Base-by-base conservation (phyloP, 2,329 filamentous ascomycete genomes). In the Fusarium domesticum region DNA sequence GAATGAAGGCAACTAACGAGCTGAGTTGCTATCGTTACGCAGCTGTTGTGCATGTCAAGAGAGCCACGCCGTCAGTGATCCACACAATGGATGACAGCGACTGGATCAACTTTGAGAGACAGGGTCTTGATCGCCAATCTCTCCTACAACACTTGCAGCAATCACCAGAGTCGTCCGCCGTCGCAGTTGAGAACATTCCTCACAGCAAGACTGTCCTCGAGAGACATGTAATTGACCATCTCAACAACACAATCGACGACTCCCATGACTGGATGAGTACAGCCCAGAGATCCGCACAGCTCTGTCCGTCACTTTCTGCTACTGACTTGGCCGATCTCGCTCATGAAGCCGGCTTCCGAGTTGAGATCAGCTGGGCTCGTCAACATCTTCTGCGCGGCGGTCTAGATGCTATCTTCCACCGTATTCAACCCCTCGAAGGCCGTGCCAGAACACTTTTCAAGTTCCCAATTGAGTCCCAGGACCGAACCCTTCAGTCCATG, bases 341-440 rank as follows among this genome's bases (percentile, higher is more conserved):
- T 5, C 6, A 64, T 23, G 50, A 54, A 16, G 56, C 65, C 12
- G 73, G 73, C n/a, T 78, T 72, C 46, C 58, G 69, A 18, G 73
- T 76, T 16, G 69, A 76, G 16, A 51, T 67, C 4, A 66, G 67
- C 42, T 75, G 73, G 50, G 76, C 75, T 0, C 60, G 66, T 14
- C 71, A 71, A 32, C 16, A 43, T 16, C 48, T 51, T 6, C 60
- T 58, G n/a, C 42, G 37, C 1, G 62, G 62, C 11, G 58, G 50
- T 1, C 16, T 64, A 0, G 62, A 64, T 18, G 60, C 53, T 15
- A 30, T 65, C 3, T 65, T 65, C 40, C 55, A 68, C 61, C 16
- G 71, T 69, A 30, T 66, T 69, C 33, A 58, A 57, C 15, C 60
- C 5, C 4, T 11, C 4, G 12, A 23, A n/a, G 28, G 14, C 7